These are phyloP conservation scores for Gastrolobium bilobum DNA, from an alignment of 306 rosid genomes.

Conservation along the genomic window DNA sequence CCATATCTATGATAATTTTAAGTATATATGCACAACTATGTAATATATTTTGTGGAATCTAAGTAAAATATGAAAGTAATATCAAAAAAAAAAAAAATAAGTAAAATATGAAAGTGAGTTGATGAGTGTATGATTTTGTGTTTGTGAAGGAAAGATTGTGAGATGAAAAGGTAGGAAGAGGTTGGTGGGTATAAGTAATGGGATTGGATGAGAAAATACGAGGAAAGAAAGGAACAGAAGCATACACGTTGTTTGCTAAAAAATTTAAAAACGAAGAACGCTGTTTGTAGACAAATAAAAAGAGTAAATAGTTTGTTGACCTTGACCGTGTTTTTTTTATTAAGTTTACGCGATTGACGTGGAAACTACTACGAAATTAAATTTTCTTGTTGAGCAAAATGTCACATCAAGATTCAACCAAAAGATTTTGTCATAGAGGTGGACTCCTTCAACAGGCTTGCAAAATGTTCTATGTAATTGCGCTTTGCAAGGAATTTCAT, in stretches of 20 bases:
- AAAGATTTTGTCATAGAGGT: too few relatives aligned
- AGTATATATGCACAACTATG: not conserved
- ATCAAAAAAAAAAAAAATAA: too few relatives aligned
- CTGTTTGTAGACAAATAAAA: not conserved
- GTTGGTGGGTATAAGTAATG: not conserved
- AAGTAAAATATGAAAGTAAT: too few relatives aligned
- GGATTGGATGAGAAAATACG: not conserved
- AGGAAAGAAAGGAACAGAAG: slow-evolving; percentile 5
- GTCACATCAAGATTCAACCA: too few relatives aligned
- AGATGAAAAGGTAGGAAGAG: slow-evolving; percentile 27
- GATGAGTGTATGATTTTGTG: not conserved
- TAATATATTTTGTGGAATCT: not conserved
- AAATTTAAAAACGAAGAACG: not conserved
- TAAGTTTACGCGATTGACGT: not conserved
- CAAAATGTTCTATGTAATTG: too few relatives aligned
- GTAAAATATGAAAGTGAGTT: not conserved
- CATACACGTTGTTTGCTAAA: not conserved
- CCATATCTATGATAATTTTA: slow-evolving; percentile 30
- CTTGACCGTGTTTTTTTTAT: not conserved
- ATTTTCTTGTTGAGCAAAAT: not conserved
- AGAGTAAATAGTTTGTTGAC: not conserved
- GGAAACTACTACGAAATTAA: slow-evolving; percentile 23
- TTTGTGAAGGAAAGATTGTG: not conserved
- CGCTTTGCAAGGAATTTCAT: too few relatives aligned
- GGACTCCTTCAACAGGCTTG: too few relatives aligned